Base-by-base conservation (phyloP, 331 rosid genomes). In the Stylosanthes scabra region DNA sequence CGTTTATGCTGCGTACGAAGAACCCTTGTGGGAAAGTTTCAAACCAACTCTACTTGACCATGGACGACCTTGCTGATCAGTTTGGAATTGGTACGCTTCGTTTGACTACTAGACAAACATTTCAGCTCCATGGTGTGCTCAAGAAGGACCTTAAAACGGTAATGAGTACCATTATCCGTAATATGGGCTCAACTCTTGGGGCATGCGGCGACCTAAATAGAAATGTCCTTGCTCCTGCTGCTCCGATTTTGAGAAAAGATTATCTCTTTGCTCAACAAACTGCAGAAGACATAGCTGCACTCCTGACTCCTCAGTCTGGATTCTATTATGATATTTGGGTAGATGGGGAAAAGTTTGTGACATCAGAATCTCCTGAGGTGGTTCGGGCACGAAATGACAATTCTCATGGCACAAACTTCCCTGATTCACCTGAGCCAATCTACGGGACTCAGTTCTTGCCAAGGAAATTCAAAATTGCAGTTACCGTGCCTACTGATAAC, bases 281-380 rank as follows among this genome's bases (percentile, higher is more conserved):
- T 9, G 99, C 98, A 0, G 99, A 95, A 59, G 82, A 95, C 83
- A 87, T 95, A 68, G 99, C 99, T 49, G 83, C 96, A 0, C 81
- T 95, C 45, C 82, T 95, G 64, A 67, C 99, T 86, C 99, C 99
- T 41, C 98, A 95, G 75, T 95, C 99, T 68, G 98, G 98, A 72
- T 95, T 95, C 77, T 95, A 95, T 80, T 95, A 95, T 59, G 99
- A 95, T 75, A 90, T 95, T 41, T 95, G 99, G 99, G 97, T 95
- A 2, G 97, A 95, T 70, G 99, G 99, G 72, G 97, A 95, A 56
- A 79, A 74, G 74, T 2, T 92, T 79, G n/a, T 95, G 91, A 79
- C 99, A 0, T 89, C 90, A 37, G 99, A 95, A 74, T 75, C 98
- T 49, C 90, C 92, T 40, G 97, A 92, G 86, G 97, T 92, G 55